A percentile compares a stretch with the other conserved stretches of the same genome.
Conservation (phyloP, 208 protist species). For the Sergeia podlipaevii region DNA sequence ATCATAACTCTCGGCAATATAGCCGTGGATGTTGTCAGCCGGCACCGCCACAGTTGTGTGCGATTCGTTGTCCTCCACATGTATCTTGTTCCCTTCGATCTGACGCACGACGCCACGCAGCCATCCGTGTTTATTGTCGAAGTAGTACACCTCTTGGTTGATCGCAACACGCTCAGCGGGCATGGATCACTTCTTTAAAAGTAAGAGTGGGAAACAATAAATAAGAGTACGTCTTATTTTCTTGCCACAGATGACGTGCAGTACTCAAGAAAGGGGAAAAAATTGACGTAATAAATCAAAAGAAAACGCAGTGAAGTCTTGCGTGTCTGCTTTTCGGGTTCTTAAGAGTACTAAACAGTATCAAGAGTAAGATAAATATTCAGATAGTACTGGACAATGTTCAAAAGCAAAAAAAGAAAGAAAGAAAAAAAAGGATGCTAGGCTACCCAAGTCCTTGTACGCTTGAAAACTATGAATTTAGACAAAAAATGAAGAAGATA, state of each 20-base stretch:
- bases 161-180: slow-evolving; percentile 57
- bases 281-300: too few species aligned
- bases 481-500: slow-evolving; percentile 11
- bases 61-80: slow-evolving; percentile 34
- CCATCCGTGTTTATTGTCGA: slow-evolving; percentile 72
- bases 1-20: slow-evolving; percentile 78
- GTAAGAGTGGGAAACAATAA: too few species aligned
- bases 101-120: slow-evolving; percentile 43
- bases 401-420: slow-evolving; percentile 2
- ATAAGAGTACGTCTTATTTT: too few species aligned
- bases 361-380: too few species aligned
- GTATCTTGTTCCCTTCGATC: slow-evolving; percentile 43
- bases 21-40: slow-evolving; percentile 53
- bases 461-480: too few species aligned
- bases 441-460: neutral
- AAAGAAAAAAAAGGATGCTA: neutral
- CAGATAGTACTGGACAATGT: too few species aligned
- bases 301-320: too few species aligned
- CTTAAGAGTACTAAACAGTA: too few species aligned
- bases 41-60: slow-evolving; percentile 24
- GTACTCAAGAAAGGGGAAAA: too few species aligned
- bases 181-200: slow-evolving; percentile 21
- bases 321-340: too few species aligned
- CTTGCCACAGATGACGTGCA: too few species aligned
- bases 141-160: slow-evolving; percentile 79